Conservation (phyloP, 2,329 filamentous ascomycete genomes). For the Coniochaeta hoffmannii region DNA sequence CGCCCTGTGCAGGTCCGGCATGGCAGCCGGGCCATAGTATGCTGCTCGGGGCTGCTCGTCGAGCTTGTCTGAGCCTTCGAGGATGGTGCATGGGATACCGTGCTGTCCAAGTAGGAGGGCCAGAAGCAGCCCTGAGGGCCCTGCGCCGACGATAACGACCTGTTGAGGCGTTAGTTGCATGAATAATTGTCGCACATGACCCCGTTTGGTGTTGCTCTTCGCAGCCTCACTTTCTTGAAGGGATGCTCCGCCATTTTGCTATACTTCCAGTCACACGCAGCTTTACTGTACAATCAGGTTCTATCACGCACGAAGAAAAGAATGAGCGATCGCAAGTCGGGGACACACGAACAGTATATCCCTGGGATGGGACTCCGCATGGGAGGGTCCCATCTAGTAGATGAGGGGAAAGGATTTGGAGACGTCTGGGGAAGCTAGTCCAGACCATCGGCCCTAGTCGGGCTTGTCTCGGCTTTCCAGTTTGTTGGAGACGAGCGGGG, state of each 20-base stretch:
- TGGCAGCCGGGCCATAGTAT: constrained; percentile 52
- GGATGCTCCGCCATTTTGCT: background rate
- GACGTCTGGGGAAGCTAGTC: background rate
- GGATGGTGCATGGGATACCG: constrained; percentile 43
- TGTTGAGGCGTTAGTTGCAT: constrained; percentile 8
- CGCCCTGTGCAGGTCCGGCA: constrained; percentile 50
- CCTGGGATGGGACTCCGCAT: background rate
- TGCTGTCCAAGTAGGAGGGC: constrained; percentile 44
- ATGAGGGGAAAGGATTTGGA: background rate
- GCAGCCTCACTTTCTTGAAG: background rate
- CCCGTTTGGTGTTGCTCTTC: background rate
- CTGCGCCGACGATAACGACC: constrained; percentile 41
- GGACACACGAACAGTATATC: background rate
- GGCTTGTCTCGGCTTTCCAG: background rate
- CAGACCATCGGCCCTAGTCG: background rate
- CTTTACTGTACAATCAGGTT: background rate
- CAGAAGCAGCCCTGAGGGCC: constrained; percentile 41
- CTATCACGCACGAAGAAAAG: background rate
- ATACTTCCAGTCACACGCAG: background rate
- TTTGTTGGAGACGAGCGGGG: background rate
- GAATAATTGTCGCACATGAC: no score
- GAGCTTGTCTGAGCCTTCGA: constrained; percentile 47
- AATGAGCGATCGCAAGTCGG: background rate
- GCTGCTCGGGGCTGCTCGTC: constrained; percentile 55
- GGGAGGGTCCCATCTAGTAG: background rate